phyloP scores from a whole-genome alignment of 306 rosid species.

The Psophocarpus tetragonolobus region DNA sequence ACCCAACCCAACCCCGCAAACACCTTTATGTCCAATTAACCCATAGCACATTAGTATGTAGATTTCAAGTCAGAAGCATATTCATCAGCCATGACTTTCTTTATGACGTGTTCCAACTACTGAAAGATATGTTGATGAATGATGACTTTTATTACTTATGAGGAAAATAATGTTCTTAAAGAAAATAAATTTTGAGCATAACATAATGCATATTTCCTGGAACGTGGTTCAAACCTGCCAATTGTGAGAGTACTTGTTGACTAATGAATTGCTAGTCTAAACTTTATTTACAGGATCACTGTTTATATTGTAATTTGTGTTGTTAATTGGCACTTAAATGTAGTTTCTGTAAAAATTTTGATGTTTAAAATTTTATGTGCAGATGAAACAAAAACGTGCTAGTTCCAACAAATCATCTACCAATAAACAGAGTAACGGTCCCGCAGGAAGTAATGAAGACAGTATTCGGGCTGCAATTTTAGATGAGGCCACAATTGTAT shows the following conservation, averaged over 20 bases:
- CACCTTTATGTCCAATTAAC: neutral
- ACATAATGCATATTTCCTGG: conserved; percentile 8
- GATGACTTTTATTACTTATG: neutral
- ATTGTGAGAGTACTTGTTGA: neutral
- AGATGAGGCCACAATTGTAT: conserved; percentile 92
- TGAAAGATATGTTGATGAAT: neutral
- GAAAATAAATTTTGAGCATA: conserved; percentile 14
- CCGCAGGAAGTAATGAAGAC: conserved; percentile 64
- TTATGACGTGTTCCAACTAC: neutral
- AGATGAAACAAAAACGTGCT: conserved; percentile 65
- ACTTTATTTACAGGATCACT: neutral
- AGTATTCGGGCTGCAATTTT: conserved; percentile 68
- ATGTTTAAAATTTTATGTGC: conserved; percentile 38
- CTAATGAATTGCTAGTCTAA: conserved; percentile 7
- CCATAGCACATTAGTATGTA: neutral
- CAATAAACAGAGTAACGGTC: conserved; percentile 63
- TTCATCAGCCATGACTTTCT: neutral
- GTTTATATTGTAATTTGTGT: conserved; percentile 19
- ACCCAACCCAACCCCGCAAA: too few relatives aligned
- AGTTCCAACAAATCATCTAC: conserved; percentile 49
- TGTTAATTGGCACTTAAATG: conserved; percentile 11
- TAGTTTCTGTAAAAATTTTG: conserved; percentile 22
- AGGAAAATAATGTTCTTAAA: conserved; percentile 7
- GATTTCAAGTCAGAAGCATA: neutral
- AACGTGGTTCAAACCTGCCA: neutral